Percentiles rank a stretch among this genome's conserved stretches.
phyloP scores from a whole-genome alignment of 768 basidiomycete species.

The Tylopilus intermedius region DNA sequence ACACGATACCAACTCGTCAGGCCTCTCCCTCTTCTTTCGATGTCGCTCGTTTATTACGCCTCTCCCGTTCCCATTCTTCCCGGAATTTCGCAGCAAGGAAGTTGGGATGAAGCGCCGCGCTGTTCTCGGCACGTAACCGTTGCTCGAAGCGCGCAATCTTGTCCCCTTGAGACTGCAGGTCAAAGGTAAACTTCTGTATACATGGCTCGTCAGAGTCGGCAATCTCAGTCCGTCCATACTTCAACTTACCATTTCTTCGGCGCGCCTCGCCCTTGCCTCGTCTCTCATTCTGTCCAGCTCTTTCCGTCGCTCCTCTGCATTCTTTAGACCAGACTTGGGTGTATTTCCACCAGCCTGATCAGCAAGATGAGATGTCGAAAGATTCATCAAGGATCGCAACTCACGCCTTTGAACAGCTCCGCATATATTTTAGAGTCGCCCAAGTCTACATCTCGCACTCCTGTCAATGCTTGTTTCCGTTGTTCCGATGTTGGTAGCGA shows the following conservation, averaged over 20 bases:
- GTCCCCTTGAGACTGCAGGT: constrained; percentile 55
- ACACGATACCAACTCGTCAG: constrained; percentile 25
- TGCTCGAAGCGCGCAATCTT: constrained; percentile 64
- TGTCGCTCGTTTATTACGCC: constrained; percentile 24
- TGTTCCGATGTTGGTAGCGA: constrained; percentile 24
- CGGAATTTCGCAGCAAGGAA: constrained; percentile 55
- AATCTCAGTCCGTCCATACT: no score
- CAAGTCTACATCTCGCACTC: constrained; percentile 57
- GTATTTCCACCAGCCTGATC: constrained; percentile 40
- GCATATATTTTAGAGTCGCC: constrained; percentile 60
- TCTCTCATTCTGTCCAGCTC: constrained; percentile 68
- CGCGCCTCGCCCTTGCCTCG: constrained; percentile 56
- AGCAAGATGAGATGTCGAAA: not conserved
- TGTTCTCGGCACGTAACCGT: constrained; percentile 42
- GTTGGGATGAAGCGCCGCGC: constrained; percentile 58
- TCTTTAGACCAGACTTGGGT: constrained; percentile 42
- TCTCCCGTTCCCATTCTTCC: constrained; percentile 45
- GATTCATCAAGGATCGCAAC: constrained; percentile 13
- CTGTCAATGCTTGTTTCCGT: constrained; percentile 40
- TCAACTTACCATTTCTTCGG: constrained; percentile 48
- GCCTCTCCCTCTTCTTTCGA: constrained; percentile 30
- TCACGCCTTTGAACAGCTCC: constrained; percentile 55
- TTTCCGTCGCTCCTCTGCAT: constrained; percentile 64
- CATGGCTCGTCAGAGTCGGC: constrained; percentile 8
- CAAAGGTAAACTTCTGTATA: constrained; percentile 44